A percentile compares a stretch with the other conserved stretches of the same genome.
phyloP scores from a whole-genome alignment of 2,329 filamentous ascomycete genomes.

The Colletotrichum phormii region DNA sequence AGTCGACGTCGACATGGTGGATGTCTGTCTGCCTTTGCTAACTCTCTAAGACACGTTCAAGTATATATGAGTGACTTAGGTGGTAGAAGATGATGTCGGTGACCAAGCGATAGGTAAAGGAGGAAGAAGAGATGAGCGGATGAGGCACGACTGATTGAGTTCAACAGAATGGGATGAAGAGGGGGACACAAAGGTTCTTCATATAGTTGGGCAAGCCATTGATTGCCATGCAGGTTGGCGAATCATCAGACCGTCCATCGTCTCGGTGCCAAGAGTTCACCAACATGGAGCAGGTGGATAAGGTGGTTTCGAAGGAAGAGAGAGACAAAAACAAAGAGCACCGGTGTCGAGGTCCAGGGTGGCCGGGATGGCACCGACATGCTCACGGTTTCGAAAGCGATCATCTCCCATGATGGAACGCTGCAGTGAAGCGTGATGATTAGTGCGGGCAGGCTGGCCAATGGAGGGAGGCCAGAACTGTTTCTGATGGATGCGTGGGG shows the following conservation, averaged over 20 bases:
- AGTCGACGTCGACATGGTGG: constrained; percentile 40
- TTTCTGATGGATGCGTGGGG: constrained; percentile 34
- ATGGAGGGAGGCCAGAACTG: constrained; percentile 1
- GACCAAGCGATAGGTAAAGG: not conserved
- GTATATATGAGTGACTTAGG: not conserved
- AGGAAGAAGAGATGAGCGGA: constrained; percentile 7
- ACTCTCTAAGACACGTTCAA: constrained; percentile 1
- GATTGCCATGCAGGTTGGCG: not conserved
- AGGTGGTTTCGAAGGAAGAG: constrained; percentile 18
- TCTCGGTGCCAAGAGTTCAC: constrained; percentile 34
- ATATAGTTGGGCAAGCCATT: constrained; percentile 22
- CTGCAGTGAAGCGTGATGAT: constrained; percentile 17
- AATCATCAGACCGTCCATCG: constrained; percentile 26
- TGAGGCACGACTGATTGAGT: constrained; percentile 14
- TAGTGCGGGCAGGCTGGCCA: constrained; percentile 25
- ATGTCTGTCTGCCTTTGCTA: not conserved
- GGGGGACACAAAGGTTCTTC: not conserved
- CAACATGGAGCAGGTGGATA: constrained; percentile 28
- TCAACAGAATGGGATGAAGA: not conserved
- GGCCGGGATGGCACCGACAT: constrained; percentile 19
- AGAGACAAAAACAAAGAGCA: not conserved
- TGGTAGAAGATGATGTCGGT: not conserved
- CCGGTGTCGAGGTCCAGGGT: constrained; percentile 5
- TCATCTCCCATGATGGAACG: constrained; percentile 31
- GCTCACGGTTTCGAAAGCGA: constrained; percentile 20